Base-by-base conservation (phyloP, 225 moss, liverwort and hornwort genomes). In the Climacium dendroides region DNA sequence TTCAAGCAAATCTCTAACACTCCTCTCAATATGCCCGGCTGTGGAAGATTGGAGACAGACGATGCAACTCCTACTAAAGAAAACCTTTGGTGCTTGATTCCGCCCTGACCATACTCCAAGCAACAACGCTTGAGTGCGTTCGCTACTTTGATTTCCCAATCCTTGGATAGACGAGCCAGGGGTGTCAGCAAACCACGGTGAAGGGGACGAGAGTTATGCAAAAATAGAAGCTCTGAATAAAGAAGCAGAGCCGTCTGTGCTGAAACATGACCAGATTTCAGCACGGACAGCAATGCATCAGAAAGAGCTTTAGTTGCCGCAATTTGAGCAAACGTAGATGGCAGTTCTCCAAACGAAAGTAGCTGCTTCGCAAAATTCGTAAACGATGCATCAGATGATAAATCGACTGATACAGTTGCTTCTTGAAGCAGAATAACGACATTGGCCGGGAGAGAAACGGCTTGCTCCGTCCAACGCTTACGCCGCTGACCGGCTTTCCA, bases 401-500 rank as follows among this genome's bases (percentile, higher is more conserved):
- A 88, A 69, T 78, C 81, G 35, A 59, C 79, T 64, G 76, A 86
- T 35, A 64, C 61, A 65, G 82, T 62, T 80, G 88, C 85, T 80
- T 90, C 89, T 82, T 90, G 91, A 64, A 97, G 81, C 34, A 59
- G 85, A 23, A 19, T 59, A 35, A 93, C 55, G 10, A 91, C 91
- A 66, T 84, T 88, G 13, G 78, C 66, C 13, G 97, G 95, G 7
- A 97, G 90, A 54, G 87, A 88, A 55, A 95, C 87, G 29, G 96
- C 99, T 90, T 96, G 95, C 89, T 99, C 99, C 25, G 97, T 95
- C 99, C 99, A 99, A 45, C 99, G 97, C 87, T 96, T 99, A 28
- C 99, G 96, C 71, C 97, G 91, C 89, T 99, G 97, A 55, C 94
- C 93, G 37, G 96, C 89, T 93, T 95, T 99, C 99, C 99, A 99